Conservation (phyloP, 768 basidiomycete genomes). For the Mycena latifolia region DNA sequence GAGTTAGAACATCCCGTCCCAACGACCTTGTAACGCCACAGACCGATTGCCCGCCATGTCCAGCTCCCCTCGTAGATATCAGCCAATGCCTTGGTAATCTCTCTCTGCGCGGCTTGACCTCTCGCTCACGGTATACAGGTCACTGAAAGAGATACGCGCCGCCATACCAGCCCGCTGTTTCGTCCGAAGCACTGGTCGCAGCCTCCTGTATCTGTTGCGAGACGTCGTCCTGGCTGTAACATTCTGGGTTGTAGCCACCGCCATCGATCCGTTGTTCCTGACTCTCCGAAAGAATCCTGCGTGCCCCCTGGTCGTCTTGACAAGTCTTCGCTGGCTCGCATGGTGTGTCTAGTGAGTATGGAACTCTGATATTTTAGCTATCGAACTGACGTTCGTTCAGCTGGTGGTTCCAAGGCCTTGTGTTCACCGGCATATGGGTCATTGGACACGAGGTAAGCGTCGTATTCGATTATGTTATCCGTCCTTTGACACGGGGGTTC, state of each 20-base stretch:
- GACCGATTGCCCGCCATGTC: too few species aligned
- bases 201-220: constrained; percentile 57
- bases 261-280: too few species aligned
- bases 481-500: not conserved
- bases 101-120: not conserved
- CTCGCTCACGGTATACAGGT: constrained; percentile 44
- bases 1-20: not conserved
- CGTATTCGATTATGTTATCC: not conserved
- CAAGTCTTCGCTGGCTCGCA: constrained; percentile 53
- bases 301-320: constrained; percentile 51
- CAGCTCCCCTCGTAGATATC: not conserved
- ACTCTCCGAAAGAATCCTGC: constrained; percentile 35
- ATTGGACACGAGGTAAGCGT: constrained; percentile 65
- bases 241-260: constrained; percentile 59
- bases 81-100: constrained; percentile 24
- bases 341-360: constrained; percentile 62
- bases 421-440: constrained; percentile 70
- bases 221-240: constrained; percentile 59
- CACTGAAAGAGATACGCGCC: constrained; percentile 62
- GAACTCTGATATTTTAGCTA: not conserved
- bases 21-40: too few species aligned
- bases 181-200: constrained; percentile 53
- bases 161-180: constrained; percentile 63
- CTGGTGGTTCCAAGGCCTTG: too few species aligned
- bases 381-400: constrained; percentile 39